Conservation (phyloP, 1,284 basidiomycete species). For the Exobasidium rhododendri region DNA sequence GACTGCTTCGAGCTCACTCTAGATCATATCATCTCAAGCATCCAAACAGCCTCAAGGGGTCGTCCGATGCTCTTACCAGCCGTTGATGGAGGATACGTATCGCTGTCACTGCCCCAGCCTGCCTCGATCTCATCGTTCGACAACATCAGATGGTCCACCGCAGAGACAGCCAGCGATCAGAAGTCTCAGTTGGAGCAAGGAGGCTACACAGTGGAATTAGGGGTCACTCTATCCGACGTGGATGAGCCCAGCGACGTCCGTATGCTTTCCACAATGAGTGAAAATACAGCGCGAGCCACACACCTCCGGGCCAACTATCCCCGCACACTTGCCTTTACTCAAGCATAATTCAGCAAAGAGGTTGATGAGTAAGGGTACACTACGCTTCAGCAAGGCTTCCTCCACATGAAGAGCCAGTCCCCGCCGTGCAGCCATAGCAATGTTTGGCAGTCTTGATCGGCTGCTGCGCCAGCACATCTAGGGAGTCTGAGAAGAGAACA, state of each 20-base stretch:
- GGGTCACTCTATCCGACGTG: background rate
- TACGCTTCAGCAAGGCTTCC: background rate
- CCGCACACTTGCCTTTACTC: background rate
- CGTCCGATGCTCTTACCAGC: background rate
- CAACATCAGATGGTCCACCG: conserved; percentile 1
- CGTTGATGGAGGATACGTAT: conserved; percentile 1
- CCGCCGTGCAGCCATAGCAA: conserved; percentile 6
- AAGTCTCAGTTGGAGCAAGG: background rate
- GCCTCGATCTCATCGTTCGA: background rate
- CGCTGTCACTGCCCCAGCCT: background rate
- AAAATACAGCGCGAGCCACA: background rate
- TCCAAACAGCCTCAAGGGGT: background rate
- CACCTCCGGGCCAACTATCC: background rate
- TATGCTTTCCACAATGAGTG: background rate
- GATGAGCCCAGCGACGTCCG: background rate
- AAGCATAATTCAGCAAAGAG: background rate
- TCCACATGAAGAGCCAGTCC: background rate
- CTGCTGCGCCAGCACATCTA: background rate
- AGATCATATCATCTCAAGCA: background rate
- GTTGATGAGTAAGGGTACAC: too few relatives aligned
- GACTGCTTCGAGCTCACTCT: background rate
- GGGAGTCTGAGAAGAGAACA: background rate
- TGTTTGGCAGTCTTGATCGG: background rate
- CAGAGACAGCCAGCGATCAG: conserved; percentile 1
- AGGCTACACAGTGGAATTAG: background rate